phyloP scores from a whole-genome alignment of 495 filamentous ascomycete genomes.

The Aspergillus mulundensis region DNA sequence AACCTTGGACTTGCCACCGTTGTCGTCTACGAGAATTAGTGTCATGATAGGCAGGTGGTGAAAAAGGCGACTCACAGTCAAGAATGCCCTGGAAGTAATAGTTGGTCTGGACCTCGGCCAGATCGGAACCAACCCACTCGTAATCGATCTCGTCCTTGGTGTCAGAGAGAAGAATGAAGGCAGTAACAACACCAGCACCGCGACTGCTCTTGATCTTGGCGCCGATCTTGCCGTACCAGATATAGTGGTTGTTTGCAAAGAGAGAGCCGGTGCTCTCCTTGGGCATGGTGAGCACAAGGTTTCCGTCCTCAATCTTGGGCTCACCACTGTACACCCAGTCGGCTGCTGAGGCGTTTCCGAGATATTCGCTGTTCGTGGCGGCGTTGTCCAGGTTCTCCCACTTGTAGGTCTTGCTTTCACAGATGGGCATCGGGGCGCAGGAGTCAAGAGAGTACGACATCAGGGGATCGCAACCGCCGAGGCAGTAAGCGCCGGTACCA shows the following conservation, averaged over 20 bases:
- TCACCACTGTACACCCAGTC: conserved; percentile 89
- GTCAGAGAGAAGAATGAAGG: conserved; percentile 91
- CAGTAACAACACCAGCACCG: conserved; percentile 84
- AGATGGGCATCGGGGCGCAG: conserved; percentile 82
- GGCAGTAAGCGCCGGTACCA: conserved; percentile 88
- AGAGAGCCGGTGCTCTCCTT: conserved; percentile 79
- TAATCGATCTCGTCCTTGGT: conserved; percentile 98
- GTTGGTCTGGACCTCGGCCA: conserved; percentile 80
- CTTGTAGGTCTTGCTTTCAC: conserved; percentile 67
- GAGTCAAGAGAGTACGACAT: conserved; percentile 77
- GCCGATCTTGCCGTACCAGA: conserved; percentile 95
- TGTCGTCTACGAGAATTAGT: conserved; percentile 53
- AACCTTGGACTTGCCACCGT: conserved; percentile 65
- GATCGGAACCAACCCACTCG: conserved; percentile 83
- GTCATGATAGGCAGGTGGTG: neutral
- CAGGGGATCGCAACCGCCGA: conserved; percentile 89
- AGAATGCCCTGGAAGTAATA: conserved; percentile 95
- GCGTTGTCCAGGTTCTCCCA: conserved; percentile 63
- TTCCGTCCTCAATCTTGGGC: conserved; percentile 55
- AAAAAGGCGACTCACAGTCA: conserved; percentile 62
- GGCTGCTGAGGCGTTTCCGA: conserved; percentile 70
- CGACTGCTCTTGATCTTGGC: conserved; percentile 81
- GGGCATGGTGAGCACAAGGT: conserved; percentile 82
- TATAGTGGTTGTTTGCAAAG: conserved; percentile 78
- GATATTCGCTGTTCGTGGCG: conserved; percentile 67